Conservation (phyloP, 495 filamentous ascomycete species). For the Aspergillus bridgeri region DNA sequence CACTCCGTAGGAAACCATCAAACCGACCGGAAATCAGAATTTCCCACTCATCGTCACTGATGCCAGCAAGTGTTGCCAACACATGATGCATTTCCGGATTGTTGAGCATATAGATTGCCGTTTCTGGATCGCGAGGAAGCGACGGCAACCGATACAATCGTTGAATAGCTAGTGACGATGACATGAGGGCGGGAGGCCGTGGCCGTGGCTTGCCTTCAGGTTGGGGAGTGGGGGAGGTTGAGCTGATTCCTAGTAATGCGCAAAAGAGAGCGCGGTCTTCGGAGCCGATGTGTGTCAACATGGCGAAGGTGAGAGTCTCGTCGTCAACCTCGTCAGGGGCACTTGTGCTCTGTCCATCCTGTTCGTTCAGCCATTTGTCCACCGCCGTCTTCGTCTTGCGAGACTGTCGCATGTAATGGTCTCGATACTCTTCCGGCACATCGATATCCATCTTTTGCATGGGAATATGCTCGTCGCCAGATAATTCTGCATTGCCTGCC, state of each 20-base stretch:
- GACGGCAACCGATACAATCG: slow-evolving; percentile 73
- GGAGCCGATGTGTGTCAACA: slow-evolving; percentile 78
- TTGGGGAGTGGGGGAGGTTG: slow-evolving; percentile 41
- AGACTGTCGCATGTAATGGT: slow-evolving; percentile 83
- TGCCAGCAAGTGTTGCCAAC: slow-evolving; percentile 79
- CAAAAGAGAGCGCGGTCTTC: slow-evolving; percentile 75
- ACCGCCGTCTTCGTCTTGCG: slow-evolving; percentile 82
- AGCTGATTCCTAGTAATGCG: slow-evolving; percentile 68
- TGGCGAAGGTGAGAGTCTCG: slow-evolving; percentile 87
- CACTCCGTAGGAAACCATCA: slow-evolving; percentile 94
- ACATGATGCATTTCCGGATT: slow-evolving; percentile 80
- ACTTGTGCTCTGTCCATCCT: slow-evolving; percentile 64
- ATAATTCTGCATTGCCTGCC: slow-evolving; percentile 52
- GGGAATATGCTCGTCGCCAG: slow-evolving; percentile 52
- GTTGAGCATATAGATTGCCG: slow-evolving; percentile 83
- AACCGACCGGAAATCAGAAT: slow-evolving; percentile 94
- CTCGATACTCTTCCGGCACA: slow-evolving; percentile 83
- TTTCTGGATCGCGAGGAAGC: slow-evolving; percentile 76
- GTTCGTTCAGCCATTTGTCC: slow-evolving; percentile 78
- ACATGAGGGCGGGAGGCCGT: slow-evolving; percentile 64
- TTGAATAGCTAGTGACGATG: slow-evolving; percentile 72
- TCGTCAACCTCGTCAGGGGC: slow-evolving; percentile 86
- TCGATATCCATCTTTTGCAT: slow-evolving; percentile 86
- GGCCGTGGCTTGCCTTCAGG: slow-evolving; percentile 50
- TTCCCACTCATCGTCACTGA: slow-evolving; percentile 90